Evolutionary conservation across 257 asterid species (phyloP).

Genomic region (Solanum bukasovii): DNA sequence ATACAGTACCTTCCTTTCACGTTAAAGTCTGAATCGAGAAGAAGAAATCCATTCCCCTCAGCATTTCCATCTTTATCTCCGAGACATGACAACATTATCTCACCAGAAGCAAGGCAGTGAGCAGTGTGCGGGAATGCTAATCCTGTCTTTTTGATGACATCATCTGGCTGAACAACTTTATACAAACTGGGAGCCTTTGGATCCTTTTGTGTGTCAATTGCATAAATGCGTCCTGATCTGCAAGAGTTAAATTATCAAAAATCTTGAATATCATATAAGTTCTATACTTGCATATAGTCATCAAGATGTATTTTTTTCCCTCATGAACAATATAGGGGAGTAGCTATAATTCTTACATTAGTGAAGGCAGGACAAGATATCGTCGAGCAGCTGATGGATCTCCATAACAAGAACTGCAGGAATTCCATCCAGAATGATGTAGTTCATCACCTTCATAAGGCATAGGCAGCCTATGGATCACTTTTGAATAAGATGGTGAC

Average conservation of each 20-base stretch:
- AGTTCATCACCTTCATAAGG: conserved; percentile 76
- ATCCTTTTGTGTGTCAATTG: conserved; percentile 68
- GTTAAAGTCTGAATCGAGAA: conserved; percentile 78
- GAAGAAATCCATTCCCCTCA: conserved; percentile 85
- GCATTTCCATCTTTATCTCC: conserved; percentile 98
- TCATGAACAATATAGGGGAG: neutral
- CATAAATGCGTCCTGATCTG: conserved; percentile 97
- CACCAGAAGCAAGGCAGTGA: conserved; percentile 98
- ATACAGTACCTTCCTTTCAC: conserved; percentile 83
- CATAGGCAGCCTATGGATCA: conserved; percentile 93
- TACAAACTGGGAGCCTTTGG: conserved; percentile 75
- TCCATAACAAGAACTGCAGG: conserved; percentile 97
- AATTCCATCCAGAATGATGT: conserved; percentile 96
- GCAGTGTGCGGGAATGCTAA: conserved; percentile 95
- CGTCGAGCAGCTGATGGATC: conserved; percentile 62
- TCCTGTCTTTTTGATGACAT: conserved; percentile 68
- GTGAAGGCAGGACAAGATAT: conserved; percentile 81
- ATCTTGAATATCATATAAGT: neutral
- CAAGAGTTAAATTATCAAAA: neutral
- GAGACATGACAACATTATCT: conserved; percentile 90
- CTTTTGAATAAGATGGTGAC: conserved; percentile 73
- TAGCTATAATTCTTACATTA: conserved; percentile 38
- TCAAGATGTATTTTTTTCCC: neutral
- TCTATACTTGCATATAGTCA: neutral
- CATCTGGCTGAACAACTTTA: conserved; percentile 71